phyloP scores from a whole-genome alignment of 805 yeast species.

The Candida caryicola region DNA sequence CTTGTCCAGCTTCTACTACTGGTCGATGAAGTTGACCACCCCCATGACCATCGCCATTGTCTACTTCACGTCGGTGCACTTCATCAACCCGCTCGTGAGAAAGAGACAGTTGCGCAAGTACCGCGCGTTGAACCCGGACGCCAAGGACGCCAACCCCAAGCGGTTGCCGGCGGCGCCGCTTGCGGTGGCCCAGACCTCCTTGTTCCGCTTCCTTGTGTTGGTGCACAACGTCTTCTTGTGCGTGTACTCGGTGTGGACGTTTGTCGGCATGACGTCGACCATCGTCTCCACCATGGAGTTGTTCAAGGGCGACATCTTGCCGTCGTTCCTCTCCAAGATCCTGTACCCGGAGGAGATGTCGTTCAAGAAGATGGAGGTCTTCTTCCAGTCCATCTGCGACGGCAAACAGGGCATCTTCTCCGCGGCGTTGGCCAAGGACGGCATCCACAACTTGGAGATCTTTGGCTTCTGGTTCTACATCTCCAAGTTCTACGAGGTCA shows the following conservation, averaged over 20 bases:
- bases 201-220: slow-evolving; percentile 55
- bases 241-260: slow-evolving; percentile 69
- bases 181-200: slow-evolving; percentile 39
- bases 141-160: slow-evolving; percentile 23
- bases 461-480: slow-evolving; percentile 67
- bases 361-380: slow-evolving; percentile 33
- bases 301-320: slow-evolving; percentile 16
- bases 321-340: slow-evolving; percentile 5
- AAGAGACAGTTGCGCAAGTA: slow-evolving; percentile 43
- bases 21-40: slow-evolving; percentile 47
- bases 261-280: slow-evolving; percentile 58
- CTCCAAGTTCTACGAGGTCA: slow-evolving; percentile 68
- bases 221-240: slow-evolving; percentile 62
- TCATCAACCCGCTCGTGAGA: slow-evolving; percentile 46
- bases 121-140: slow-evolving; percentile 20
- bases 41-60: slow-evolving; percentile 57
- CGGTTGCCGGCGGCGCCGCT: slow-evolving; percentile 54
- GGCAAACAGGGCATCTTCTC: slow-evolving; percentile 57
- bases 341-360: neutral
- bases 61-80: slow-evolving; percentile 59
- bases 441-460: slow-evolving; percentile 42
- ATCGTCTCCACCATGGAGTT: slow-evolving; percentile 40
- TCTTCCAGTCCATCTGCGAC: slow-evolving; percentile 64
- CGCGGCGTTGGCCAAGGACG: slow-evolving; percentile 16
- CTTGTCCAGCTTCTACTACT: slow-evolving; percentile 35